Evolutionary conservation across 2,329 filamentous ascomycete species (phyloP).

Genomic region (Penicillium sp.): DNA sequence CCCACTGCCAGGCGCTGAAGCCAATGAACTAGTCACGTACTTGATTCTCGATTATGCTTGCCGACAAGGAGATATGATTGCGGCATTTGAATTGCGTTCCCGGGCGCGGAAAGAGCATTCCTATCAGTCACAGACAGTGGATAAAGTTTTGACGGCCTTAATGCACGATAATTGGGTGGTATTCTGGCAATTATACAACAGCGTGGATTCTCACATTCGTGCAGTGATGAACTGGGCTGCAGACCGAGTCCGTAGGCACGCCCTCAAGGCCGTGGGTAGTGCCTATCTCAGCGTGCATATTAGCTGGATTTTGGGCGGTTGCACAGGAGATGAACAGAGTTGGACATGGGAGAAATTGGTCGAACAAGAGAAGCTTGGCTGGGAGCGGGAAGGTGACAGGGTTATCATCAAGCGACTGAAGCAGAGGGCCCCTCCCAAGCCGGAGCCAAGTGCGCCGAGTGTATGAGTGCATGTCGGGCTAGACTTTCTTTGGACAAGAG

Average conservation of each 20-base stretch:
- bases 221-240: slow-evolving; percentile 80
- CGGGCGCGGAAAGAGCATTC: slow-evolving; percentile 49
- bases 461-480: not conserved
- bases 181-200: slow-evolving; percentile 69
- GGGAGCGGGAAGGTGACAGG: slow-evolving; percentile 70
- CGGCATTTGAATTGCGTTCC: slow-evolving; percentile 67
- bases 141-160: slow-evolving; percentile 66
- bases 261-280: slow-evolving; percentile 81
- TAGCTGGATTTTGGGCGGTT: slow-evolving; percentile 62
- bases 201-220: slow-evolving; percentile 76
- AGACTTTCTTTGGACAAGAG: slow-evolving; percentile 6
- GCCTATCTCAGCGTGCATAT: slow-evolving; percentile 76
- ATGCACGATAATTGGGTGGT: slow-evolving; percentile 77
- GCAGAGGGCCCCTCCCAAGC: slow-evolving; percentile 21
- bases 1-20: slow-evolving; percentile 68
- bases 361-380: slow-evolving; percentile 72
- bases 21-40: slow-evolving; percentile 77
- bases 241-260: slow-evolving; percentile 68
- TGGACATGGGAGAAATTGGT: slow-evolving; percentile 70
- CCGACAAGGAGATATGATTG: slow-evolving; percentile 69
- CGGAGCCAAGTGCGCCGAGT: slow-evolving; percentile 11
- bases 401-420: slow-evolving; percentile 69
- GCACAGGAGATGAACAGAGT: slow-evolving; percentile 39
- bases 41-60: slow-evolving; percentile 86
- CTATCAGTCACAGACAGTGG: slow-evolving; percentile 66